Conservation (phyloP, 257 asterid genomes). For the Scutellaria minor region DNA sequence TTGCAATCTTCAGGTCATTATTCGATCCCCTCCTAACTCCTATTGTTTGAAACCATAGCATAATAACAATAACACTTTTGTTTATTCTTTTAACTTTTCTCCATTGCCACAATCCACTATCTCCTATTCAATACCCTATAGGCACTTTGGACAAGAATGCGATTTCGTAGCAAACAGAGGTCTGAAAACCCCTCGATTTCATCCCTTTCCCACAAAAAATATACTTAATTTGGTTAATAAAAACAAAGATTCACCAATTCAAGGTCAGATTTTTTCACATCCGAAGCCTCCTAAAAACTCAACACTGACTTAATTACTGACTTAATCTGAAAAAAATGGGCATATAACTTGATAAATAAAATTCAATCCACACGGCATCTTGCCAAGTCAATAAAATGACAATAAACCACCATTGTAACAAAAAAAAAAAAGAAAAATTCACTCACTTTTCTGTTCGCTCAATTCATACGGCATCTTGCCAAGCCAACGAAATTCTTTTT, state of each 20-base stretch:
- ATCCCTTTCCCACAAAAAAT: not conserved
- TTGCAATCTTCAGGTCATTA: not conserved
- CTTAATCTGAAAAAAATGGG: too few relatives aligned
- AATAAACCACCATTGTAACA: not conserved
- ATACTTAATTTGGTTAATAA: not conserved
- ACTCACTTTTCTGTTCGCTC: constrained; percentile 68
- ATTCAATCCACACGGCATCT: too few relatives aligned
- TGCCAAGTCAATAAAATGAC: not conserved
- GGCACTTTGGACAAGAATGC: not conserved
- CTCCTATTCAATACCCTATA: not conserved
- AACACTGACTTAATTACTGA: not conserved
- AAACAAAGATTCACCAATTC: not conserved
- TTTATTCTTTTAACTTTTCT: not conserved
- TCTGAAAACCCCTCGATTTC: not conserved
- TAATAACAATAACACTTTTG: not conserved
- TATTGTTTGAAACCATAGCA: not conserved
- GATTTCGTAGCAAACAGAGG: not conserved
- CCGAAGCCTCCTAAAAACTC: not conserved
- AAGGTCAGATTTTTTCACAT: not conserved
- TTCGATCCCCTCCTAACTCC: not conserved
- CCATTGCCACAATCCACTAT: not conserved
- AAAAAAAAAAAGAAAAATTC: not conserved
- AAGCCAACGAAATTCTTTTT: constrained; percentile 3
- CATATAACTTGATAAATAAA: too few relatives aligned
- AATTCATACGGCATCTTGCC: constrained; percentile 64